phyloP scores from a whole-genome alignment of 345 rosid species.

The Hibiscus tridactylites region DNA sequence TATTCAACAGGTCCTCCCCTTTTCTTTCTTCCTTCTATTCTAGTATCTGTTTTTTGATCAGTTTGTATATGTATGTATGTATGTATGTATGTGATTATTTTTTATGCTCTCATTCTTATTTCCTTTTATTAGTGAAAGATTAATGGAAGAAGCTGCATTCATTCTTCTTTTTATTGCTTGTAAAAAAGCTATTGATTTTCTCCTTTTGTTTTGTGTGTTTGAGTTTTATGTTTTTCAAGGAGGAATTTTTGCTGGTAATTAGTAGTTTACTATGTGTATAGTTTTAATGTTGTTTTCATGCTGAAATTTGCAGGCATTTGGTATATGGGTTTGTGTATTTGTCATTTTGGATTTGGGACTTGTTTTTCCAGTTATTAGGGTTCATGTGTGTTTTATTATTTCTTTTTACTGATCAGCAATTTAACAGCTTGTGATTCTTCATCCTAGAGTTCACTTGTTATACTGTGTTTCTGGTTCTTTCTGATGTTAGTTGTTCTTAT shows the following conservation, averaged over 20 bases:
- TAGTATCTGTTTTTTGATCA: conserved; percentile 1
- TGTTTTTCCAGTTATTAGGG: neutral
- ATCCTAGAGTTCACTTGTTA: conserved; percentile 1
- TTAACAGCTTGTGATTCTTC: conserved; percentile 6
- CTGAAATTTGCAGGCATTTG: conserved; percentile 1
- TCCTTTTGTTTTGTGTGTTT: conserved; percentile 12
- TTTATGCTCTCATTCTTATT: neutral
- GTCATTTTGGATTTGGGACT: neutral
- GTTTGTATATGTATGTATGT: neutral
- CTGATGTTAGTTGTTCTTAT: neutral
- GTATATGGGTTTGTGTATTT: conserved; percentile 3
- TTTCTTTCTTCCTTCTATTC: neutral
- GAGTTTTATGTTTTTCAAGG: neutral
- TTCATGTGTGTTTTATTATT: neutral
- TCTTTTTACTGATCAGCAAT: conserved; percentile 2
- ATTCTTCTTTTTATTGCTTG: conserved; percentile 21
- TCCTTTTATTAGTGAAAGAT: neutral
- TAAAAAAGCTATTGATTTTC: conserved; percentile 16
- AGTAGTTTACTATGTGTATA: neutral
- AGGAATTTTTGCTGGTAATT: neutral
- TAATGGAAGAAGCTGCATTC: conserved; percentile 9
- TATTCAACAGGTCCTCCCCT: conserved; percentile 79
- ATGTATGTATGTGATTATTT: neutral
- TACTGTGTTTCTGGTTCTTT: neutral
- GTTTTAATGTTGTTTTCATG: neutral